Conservation (phyloP, 176 grass and related monocot genomes). For the Oryza coarctata region DNA sequence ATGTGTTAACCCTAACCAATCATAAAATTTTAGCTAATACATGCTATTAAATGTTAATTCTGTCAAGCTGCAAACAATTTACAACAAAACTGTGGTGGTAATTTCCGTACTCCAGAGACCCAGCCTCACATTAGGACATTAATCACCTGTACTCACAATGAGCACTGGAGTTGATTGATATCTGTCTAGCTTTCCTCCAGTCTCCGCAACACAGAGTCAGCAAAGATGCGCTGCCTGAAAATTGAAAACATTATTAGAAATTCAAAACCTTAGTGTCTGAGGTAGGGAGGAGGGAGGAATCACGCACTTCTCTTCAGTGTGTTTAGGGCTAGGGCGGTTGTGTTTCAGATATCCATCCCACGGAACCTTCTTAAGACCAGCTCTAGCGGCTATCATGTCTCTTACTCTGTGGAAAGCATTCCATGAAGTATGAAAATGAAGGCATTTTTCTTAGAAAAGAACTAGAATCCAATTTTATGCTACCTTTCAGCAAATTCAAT, state of each 20-base stretch:
- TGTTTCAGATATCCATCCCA: conserved; percentile 99
- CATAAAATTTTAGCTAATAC: background rate
- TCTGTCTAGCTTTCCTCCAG: conserved; percentile 64
- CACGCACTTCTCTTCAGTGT: conserved; percentile 86
- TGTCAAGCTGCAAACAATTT: conserved; percentile 43
- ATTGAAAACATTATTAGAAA: conserved; percentile 31
- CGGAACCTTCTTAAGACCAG: conserved; percentile 93
- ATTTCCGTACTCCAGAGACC: conserved; percentile 7
- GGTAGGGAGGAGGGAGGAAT: background rate
- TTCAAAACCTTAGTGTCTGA: background rate
- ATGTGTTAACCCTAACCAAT: conserved; percentile 16
- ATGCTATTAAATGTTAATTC: background rate
- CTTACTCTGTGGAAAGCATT: conserved; percentile 68
- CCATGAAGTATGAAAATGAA: conserved; percentile 15
- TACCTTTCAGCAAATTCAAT: conserved; percentile 99
- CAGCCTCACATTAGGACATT: background rate
- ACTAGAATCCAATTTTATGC: conserved; percentile 4
- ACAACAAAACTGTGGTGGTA: conserved; percentile 46
- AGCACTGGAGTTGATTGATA: background rate
- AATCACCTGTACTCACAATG: conserved; percentile 23
- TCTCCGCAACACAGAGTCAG: conserved; percentile 71
- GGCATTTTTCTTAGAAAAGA: background rate
- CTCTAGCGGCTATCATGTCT: conserved; percentile 94
- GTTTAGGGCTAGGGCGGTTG: conserved; percentile 93
- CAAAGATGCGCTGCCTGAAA: conserved; percentile 98